Conservation (phyloP, 139 green algal species). For the Coelastrella sp. region DNA sequence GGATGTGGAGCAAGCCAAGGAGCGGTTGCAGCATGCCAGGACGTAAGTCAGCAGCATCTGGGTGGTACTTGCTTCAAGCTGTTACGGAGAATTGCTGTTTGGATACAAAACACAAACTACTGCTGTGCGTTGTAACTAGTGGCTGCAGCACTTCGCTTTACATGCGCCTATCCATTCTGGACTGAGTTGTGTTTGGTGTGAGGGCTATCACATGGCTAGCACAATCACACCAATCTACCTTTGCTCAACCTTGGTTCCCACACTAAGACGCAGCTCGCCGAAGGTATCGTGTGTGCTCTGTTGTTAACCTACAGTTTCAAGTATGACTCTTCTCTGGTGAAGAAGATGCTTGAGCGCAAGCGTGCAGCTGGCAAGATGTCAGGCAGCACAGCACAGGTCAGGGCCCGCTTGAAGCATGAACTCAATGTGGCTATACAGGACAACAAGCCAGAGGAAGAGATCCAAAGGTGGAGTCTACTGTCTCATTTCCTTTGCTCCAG, state of each 20-base stretch:
- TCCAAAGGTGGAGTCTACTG: neutral
- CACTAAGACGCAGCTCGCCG: too few relatives aligned
- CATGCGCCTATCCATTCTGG: too few relatives aligned
- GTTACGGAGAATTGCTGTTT: too few relatives aligned
- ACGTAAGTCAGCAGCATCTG: neutral
- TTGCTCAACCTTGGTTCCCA: neutral
- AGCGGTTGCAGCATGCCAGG: constrained; percentile 16
- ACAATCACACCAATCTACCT: too few relatives aligned
- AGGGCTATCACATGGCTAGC: too few relatives aligned
- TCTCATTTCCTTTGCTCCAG: neutral
- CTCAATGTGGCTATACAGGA: constrained; percentile 30
- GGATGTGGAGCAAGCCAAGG: constrained; percentile 10
- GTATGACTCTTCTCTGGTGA: constrained; percentile 34
- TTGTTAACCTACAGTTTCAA: constrained; percentile 11
- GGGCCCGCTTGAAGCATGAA: constrained; percentile 16
- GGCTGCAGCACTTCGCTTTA: too few relatives aligned
- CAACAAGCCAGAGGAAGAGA: constrained; percentile 2
- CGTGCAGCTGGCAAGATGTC: constrained; percentile 30
- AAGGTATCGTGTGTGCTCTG: neutral
- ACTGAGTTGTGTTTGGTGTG: too few relatives aligned
- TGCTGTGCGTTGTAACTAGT: too few relatives aligned
- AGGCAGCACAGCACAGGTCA: neutral
- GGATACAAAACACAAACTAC: too few relatives aligned
- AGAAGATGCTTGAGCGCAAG: constrained; percentile 38
- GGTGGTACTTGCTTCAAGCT: too few relatives aligned